Evolutionary conservation across 768 basidiomycete species (phyloP).

Genomic region (Trametes coccinea): DNA sequence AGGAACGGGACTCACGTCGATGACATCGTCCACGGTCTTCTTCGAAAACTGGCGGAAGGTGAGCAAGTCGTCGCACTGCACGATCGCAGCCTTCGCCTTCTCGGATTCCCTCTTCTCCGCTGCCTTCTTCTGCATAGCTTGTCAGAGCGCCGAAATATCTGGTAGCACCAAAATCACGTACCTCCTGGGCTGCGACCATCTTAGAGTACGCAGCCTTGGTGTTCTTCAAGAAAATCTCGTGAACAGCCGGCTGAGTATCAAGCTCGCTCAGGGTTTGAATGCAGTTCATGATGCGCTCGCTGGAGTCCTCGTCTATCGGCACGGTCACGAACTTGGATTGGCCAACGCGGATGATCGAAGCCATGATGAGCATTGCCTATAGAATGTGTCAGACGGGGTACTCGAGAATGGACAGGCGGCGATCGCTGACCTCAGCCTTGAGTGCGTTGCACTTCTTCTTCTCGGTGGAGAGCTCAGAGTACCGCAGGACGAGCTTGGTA

Average conservation of each 20-base stretch:
- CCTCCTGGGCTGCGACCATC: slow-evolving; percentile 96
- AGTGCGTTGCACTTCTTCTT: slow-evolving; percentile 62
- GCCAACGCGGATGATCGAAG: slow-evolving; percentile 93
- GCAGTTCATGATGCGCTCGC: slow-evolving; percentile 94
- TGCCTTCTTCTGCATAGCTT: slow-evolving; percentile 68
- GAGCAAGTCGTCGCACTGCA: slow-evolving; percentile 93
- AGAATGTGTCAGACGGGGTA: background rate
- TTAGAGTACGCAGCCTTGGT: slow-evolving; percentile 90
- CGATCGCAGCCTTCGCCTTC: slow-evolving; percentile 57
- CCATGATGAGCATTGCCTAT: slow-evolving; percentile 97
- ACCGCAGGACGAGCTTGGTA: slow-evolving; percentile 89
- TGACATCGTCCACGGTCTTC: slow-evolving; percentile 78
- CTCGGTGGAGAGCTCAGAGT: slow-evolving; percentile 50
- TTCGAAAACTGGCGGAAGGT: slow-evolving; percentile 95
- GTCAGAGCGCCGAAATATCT: too few relatives aligned
- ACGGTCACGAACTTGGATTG: slow-evolving; percentile 93
- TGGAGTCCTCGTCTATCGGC: slow-evolving; percentile 98
- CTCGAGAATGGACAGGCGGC: background rate
- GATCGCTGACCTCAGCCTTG: slow-evolving; percentile 72
- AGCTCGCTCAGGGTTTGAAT: slow-evolving; percentile 90
- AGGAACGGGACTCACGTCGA: slow-evolving; percentile 52
- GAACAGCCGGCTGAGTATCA: slow-evolving; percentile 52
- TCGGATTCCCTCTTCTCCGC: slow-evolving; percentile 89
- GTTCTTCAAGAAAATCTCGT: slow-evolving; percentile 78
- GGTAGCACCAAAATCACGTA: slow-evolving; percentile 30